phyloP scores from a whole-genome alignment of 768 basidiomycete genomes.

The Sporobolomyces pararoseus region DNA sequence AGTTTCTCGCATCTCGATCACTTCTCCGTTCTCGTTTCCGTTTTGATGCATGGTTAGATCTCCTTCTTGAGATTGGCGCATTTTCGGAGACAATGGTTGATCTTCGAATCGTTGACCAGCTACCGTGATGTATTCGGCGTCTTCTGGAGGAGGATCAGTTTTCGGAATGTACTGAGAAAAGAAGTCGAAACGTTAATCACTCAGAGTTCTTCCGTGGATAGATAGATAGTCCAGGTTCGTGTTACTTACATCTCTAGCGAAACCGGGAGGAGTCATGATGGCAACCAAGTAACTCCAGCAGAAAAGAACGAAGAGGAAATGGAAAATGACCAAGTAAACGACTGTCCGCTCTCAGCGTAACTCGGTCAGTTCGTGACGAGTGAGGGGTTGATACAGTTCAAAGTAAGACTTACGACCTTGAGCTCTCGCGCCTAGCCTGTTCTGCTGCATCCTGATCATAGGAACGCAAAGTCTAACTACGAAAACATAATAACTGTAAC shows the following conservation, averaged over 20 bases:
- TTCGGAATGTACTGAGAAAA: constrained; percentile 29
- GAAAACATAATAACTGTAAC: constrained; percentile 38
- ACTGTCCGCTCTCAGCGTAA: constrained; percentile 12
- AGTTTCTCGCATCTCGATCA: background rate
- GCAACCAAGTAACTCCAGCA: constrained; percentile 32
- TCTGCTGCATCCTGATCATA: constrained; percentile 27
- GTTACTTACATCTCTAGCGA: constrained; percentile 32
- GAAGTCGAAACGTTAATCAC: background rate
- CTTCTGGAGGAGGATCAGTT: constrained; percentile 28
- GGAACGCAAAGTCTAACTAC: constrained; percentile 35
- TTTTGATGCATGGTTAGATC: too few relatives aligned
- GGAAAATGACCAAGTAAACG: constrained; percentile 37
- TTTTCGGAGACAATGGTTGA: constrained; percentile 6
- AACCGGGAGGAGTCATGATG: constrained; percentile 32
- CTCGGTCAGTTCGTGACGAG: too few relatives aligned
- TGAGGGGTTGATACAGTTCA: too few relatives aligned
- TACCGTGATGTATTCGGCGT: constrained; percentile 32
- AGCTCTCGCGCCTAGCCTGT: constrained; percentile 14
- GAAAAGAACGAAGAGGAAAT: constrained; percentile 37
- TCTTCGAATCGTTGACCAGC: constrained; percentile 27
- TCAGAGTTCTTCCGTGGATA: background rate
- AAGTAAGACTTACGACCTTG: constrained; percentile 37
- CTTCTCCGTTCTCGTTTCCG: background rate
- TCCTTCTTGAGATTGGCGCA: background rate
- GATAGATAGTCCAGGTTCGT: background rate